Base-by-base conservation (phyloP, 805 yeast genomes). In the Kodamaea nitidulidarum region DNA sequence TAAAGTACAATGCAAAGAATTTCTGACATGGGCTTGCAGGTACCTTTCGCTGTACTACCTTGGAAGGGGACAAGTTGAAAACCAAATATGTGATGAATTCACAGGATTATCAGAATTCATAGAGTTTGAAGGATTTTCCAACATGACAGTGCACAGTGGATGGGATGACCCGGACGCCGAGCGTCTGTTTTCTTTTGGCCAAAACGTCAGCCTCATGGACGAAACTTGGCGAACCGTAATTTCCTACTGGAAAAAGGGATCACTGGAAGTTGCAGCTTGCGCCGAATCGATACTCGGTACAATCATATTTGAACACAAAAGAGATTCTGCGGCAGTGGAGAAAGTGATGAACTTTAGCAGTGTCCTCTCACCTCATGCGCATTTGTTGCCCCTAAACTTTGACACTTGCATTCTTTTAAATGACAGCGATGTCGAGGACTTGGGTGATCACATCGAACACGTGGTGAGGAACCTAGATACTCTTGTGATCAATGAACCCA, bases 281-380 rank as follows among this genome's bases (percentile, higher is more conserved):
- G 56, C 70, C 31, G 76, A 75, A 28, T 44, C 66, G 3, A 50
- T 70, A 4, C 29, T 70, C 7, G 77, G 78, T 1, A 65, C 58
- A 7, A 49, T 73, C 12, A 43, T 70, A 20, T 56, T 51, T 38
- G 43, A 48, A n/a, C 32, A 38, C 26, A 50, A 36, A 9, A 43
- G 22, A 7, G 39, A 12, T 11, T 58, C 41, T 57, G 1, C 28
- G 24, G 10, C 52, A 54, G 24, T 50, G 45, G 39, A 15, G 65
- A 2, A 48, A 60, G 6, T 56, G 58, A 39, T 48, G 5, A 21
- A 16, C 1, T 28, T 54, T 18, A 17, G 16, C n/a, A 17, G 7
- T 20, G 22, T 30, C 8, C 7, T 30, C 12, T 15, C 32, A n/a
- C 20, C 32, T 4, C 15, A 16, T 12, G 12, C 32, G 3, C 52